phyloP scores from a whole-genome alignment of 1,284 basidiomycete genomes.

The Termitomyces sp. region DNA sequence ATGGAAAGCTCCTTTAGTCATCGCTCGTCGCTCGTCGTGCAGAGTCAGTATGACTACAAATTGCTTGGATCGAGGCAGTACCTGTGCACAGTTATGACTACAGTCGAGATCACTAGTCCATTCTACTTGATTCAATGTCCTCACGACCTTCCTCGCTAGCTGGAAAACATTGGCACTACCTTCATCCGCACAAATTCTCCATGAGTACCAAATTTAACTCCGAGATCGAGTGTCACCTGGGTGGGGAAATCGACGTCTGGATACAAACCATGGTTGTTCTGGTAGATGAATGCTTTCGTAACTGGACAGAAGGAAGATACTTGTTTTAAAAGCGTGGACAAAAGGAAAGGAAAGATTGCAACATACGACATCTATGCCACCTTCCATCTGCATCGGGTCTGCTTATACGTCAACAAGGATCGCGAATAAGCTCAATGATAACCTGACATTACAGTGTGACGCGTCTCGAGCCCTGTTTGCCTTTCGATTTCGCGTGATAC shows the following conservation, averaged over 20 bases:
- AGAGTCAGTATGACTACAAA: too few relatives aligned
- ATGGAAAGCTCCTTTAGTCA: too few relatives aligned
- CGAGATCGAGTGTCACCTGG: slow-evolving; percentile 10
- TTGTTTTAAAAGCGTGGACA: neutral
- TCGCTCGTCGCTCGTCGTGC: too few relatives aligned
- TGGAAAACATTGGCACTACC: slow-evolving; percentile 11
- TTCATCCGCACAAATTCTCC: slow-evolving; percentile 14
- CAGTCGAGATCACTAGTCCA: neutral
- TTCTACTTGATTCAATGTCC: neutral
- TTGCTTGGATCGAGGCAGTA: too few relatives aligned
- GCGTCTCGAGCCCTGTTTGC: slow-evolving; percentile 13
- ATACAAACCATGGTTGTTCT: slow-evolving; percentile 16
- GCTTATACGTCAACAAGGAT: neutral
- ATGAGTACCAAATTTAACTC: slow-evolving; percentile 14
- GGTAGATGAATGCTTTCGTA: slow-evolving; percentile 15
- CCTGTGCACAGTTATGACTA: neutral
- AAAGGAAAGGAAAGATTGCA: neutral
- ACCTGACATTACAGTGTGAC: slow-evolving; percentile 12
- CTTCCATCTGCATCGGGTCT: slow-evolving; percentile 11
- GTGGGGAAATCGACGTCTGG: slow-evolving; percentile 7
- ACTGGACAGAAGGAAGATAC: slow-evolving; percentile 1
- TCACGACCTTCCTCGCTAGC: neutral
- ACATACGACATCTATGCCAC: slow-evolving; percentile 14
- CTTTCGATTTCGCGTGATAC: slow-evolving; percentile 14
- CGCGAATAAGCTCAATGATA: neutral